Percentiles rank a stretch among this genome's conserved stretches.
These are phyloP conservation scores for Periglandula ipomoeae DNA, from an alignment of 2,329 filamentous ascomycete species.

Conservation along the genomic window DNA sequence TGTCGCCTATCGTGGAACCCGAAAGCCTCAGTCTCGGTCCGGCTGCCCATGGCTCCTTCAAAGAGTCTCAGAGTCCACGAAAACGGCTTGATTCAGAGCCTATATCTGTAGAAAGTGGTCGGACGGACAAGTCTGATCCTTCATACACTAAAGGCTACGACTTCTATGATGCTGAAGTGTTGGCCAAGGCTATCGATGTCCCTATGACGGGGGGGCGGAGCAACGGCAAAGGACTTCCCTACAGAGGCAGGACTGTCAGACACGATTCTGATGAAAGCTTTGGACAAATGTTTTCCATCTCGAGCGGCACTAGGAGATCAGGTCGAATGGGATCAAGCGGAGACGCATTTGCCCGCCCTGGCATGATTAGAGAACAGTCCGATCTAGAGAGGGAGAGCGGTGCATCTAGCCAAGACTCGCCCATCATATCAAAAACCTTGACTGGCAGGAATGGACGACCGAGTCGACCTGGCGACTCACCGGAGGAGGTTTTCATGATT, in stretches of 20 bases:
- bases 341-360: conserved; percentile 18
- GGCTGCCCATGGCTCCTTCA: conserved; percentile 28
- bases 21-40: conserved; percentile 43
- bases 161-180: conserved; percentile 53
- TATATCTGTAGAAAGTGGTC: conserved; percentile 41
- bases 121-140: conserved; percentile 37
- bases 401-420: conserved; percentile 26
- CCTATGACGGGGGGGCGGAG: conserved; percentile 31
- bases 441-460: conserved; percentile 7
- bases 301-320: conserved; percentile 32
- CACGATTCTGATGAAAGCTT: conserved; percentile 53
- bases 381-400: conserved; percentile 21
- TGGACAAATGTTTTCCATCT: conserved; percentile 49
- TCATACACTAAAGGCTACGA: conserved; percentile 54
- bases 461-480: conserved; percentile 18
- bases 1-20: conserved; percentile 41
- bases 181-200: conserved; percentile 44
- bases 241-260: conserved; percentile 23
- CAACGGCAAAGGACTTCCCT: conserved; percentile 21
- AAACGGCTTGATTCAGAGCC: conserved; percentile 41
- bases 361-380: conserved; percentile 18
- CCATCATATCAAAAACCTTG: conserved; percentile 14
- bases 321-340: conserved; percentile 9
- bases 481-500: conserved; percentile 33
- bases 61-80: conserved; percentile 23